Evolutionary conservation across 2,329 filamentous ascomycete genomes (phyloP).

Genomic region (Fusarium nisikadoi): DNA sequence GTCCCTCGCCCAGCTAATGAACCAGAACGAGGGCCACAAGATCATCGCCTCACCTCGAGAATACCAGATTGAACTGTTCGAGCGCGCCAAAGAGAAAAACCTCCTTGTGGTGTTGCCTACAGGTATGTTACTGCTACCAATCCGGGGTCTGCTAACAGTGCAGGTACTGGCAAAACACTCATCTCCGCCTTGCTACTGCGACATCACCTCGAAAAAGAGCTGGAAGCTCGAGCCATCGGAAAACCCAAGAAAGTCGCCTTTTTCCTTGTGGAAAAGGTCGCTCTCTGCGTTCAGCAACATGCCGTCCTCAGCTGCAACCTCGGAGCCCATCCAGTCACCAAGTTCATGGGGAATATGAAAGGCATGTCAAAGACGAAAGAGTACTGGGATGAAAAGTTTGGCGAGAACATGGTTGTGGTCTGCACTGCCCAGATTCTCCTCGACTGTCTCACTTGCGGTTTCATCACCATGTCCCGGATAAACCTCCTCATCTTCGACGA

Average conservation of each 20-base stretch:
- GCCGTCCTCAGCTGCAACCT: constrained; percentile 85
- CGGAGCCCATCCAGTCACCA: constrained; percentile 73
- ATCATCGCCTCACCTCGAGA: constrained; percentile 85
- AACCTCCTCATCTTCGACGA: constrained; percentile 96
- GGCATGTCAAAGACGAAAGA: constrained; percentile 53
- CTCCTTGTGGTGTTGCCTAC: constrained; percentile 94
- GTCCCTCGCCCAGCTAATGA: constrained; percentile 49
- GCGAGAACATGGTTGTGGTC: constrained; percentile 83
- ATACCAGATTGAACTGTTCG: constrained; percentile 92
- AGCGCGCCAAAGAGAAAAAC: constrained; percentile 85
- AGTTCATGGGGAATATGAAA: constrained; percentile 77
- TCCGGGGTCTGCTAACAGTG: background rate
- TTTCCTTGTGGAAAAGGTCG: constrained; percentile 91
- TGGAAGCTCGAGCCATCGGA: constrained; percentile 73
- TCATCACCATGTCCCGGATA: constrained; percentile 82
- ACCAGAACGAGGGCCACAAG: constrained; percentile 53
- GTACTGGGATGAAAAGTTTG: constrained; percentile 64
- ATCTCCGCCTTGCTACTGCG: constrained; percentile 89
- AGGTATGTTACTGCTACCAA: constrained; percentile 56
- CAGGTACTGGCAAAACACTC: constrained; percentile 93
- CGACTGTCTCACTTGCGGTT: constrained; percentile 80
- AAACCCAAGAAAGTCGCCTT: constrained; percentile 76
- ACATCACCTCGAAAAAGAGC: constrained; percentile 79
- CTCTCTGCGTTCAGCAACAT: constrained; percentile 89
- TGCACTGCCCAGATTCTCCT: constrained; percentile 91